Base-by-base conservation (phyloP, 495 filamentous ascomycete genomes). In the Amphirosellinia nigrospora region DNA sequence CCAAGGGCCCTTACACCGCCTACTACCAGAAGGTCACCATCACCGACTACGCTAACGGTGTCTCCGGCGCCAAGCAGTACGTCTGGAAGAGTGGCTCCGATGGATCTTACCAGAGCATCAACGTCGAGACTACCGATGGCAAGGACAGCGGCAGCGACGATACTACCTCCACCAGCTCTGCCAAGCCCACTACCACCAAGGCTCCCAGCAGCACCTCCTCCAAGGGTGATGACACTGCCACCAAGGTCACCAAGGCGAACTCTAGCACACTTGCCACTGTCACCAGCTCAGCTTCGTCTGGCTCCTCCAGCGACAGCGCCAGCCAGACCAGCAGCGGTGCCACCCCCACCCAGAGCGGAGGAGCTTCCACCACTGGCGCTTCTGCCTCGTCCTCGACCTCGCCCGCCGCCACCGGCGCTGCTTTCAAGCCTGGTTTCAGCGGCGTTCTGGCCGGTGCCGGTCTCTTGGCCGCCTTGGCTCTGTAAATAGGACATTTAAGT, bases 41-140 rank as follows among this genome's bases (percentile, higher is more conserved):
- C 72, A 85, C 86, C 62, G 96, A 99, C 83, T 97, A 94, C 84
- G 94, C 94, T 68, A 96, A 93, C 56, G 96, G 93, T 65, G 84
- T 82, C 32, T 80, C 83, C 70, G 94, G 92, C 80, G 84, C 88
- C 61, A 84, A 81, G 38, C 83, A 87, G 75, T 99, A 99, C 84
- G 80, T 80, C 52, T 99, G 97, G 81, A 81, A 84, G 45, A 90
- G 91, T 76, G 84, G 84, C 61, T 89, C 81, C 70, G 76, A 78
- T 48, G 96, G 96, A 62, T 88, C 83, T 34, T 97, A 89, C 88
- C 65, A 89, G 73, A 93, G 90, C 69, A 98, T 99, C 80, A 83
- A 86, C 69, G 87, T 94, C 16, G 82, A 85, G 66, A 87, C 92
- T 43, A 86, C 88, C n/a, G 91, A 89, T 69, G 83, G 93, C 73